Conservation (phyloP, 2,329 filamentous ascomycete genomes). For the Microcyclospora tardicrescens region DNA sequence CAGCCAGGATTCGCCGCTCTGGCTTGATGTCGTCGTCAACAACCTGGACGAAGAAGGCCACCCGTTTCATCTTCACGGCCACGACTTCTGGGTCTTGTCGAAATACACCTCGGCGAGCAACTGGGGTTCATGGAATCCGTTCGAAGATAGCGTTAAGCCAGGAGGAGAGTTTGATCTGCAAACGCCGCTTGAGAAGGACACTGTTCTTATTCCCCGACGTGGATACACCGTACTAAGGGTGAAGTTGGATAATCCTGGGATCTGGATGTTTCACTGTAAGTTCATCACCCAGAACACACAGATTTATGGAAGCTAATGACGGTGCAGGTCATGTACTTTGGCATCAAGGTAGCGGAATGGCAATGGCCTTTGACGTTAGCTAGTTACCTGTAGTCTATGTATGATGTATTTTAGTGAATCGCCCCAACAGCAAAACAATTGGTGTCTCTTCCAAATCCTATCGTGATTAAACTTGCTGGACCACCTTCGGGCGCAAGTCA, state of each 20-base stretch:
- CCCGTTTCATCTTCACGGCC: constrained; percentile 34
- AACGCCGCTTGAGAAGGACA: constrained; percentile 21
- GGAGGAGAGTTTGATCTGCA: constrained; percentile 11
- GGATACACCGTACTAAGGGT: constrained; percentile 27
- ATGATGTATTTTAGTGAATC: too few species aligned
- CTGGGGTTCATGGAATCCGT: constrained; percentile 15
- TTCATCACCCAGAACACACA: constrained; percentile 21
- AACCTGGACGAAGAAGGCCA: constrained; percentile 39
- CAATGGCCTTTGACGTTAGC: constrained; percentile 11
- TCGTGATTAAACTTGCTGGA: too few species aligned
- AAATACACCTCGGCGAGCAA: constrained; percentile 11
- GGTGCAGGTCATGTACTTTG: constrained; percentile 1
- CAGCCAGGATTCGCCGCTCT: constrained; percentile 13
- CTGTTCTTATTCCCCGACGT: constrained; percentile 22
- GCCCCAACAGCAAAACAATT: too few species aligned
- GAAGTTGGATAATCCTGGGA: constrained; percentile 23
- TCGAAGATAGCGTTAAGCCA: constrained; percentile 9
- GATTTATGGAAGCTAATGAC: constrained; percentile 10
- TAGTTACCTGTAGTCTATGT: not conserved
- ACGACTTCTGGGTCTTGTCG: constrained; percentile 18
- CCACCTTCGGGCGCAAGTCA: too few species aligned
- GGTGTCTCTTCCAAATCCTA: too few species aligned
- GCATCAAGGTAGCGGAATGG: constrained; percentile 6
- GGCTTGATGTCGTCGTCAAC: constrained; percentile 38
- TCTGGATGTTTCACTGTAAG: constrained; percentile 28